These are phyloP conservation scores for Smallanthus sonchifolius DNA, from an alignment of 129 eudicot species.

Conservation along the genomic window DNA sequence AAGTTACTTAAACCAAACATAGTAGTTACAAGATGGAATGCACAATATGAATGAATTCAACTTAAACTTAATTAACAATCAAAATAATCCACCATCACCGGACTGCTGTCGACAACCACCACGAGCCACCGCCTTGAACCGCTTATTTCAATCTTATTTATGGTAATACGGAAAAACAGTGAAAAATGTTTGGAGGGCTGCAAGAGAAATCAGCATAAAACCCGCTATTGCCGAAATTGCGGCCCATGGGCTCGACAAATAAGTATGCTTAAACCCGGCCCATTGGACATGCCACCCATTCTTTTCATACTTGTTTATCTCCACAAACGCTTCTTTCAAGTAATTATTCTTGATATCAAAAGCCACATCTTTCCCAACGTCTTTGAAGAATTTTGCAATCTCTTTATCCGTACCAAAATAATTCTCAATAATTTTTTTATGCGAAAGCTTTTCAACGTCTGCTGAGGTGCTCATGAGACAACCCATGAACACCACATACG, in stretches of 20 bases:
- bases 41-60: not conserved
- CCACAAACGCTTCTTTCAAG: slow-evolving; percentile 17
- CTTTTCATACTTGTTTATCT: slow-evolving; percentile 17
- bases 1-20: not conserved
- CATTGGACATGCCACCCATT: slow-evolving; percentile 30
- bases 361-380: slow-evolving; percentile 30
- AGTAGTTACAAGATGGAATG: not conserved
- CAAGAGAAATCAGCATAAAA: slow-evolving; percentile 10
- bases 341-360: slow-evolving; percentile 26
- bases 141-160: not conserved
- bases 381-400: slow-evolving; percentile 22
- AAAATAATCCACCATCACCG: no score
- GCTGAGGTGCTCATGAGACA: slow-evolving; percentile 23
- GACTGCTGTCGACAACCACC: not conserved
- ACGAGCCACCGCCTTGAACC: not conserved
- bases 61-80: not conserved
- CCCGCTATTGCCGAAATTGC: slow-evolving; percentile 26
- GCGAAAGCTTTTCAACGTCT: slow-evolving; percentile 15
- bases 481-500: slow-evolving; percentile 35
- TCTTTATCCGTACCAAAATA: slow-evolving; percentile 34
- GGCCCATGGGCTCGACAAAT: slow-evolving; percentile 35
- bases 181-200: slow-evolving; percentile 21
- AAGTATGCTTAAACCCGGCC: slow-evolving; percentile 34
- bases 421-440: slow-evolving; percentile 26
- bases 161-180: slow-evolving; percentile 7